Evolutionary conservation across 1,284 basidiomycete genomes (phyloP).

Genomic region (Malassezia brasiliensis): DNA sequence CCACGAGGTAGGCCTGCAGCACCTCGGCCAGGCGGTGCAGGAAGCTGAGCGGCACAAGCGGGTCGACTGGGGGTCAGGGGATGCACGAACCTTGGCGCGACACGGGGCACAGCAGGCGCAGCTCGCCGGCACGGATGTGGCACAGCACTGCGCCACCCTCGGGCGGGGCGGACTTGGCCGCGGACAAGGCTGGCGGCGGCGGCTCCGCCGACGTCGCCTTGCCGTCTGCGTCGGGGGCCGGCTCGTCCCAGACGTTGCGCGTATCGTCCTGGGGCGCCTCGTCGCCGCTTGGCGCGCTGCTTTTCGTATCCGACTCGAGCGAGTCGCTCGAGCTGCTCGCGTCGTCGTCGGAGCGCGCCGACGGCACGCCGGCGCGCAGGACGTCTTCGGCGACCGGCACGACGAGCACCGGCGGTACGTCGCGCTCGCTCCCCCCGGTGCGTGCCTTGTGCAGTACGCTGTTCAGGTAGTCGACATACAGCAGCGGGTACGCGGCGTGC

Average conservation of each 20-base stretch:
- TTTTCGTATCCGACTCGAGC: too few relatives aligned
- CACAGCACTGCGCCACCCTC: conserved; percentile 57
- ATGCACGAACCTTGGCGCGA: conserved; percentile 62
- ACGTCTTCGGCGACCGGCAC: conserved; percentile 9
- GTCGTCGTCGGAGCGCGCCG: too few relatives aligned
- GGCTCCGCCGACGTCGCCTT: too few relatives aligned
- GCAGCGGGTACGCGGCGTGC: conserved; percentile 65
- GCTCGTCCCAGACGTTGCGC: not conserved
- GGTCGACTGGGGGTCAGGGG: conserved; percentile 59
- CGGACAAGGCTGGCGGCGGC: too few relatives aligned
- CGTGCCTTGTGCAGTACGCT: not conserved
- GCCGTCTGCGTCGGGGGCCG: too few relatives aligned
- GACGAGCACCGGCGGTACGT: conserved; percentile 10
- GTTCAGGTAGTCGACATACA: conserved; percentile 77
- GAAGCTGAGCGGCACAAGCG: conserved; percentile 78
- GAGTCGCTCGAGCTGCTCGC: too few relatives aligned
- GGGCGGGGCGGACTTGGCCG: too few relatives aligned
- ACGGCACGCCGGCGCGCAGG: too few relatives aligned
- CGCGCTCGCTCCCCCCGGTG: conserved; percentile 1
- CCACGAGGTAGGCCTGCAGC: conserved; percentile 36
- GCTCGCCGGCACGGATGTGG: conserved; percentile 64
- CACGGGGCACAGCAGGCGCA: conserved; percentile 69
- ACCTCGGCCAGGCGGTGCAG: conserved; percentile 67
- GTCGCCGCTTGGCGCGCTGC: too few relatives aligned
- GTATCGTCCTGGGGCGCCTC: too few relatives aligned